A percentile compares a stretch with the other conserved stretches of the same genome.
Evolutionary conservation across 2,329 filamentous ascomycete genomes (phyloP).

Genomic region (Tricladium varicosporioides): DNA sequence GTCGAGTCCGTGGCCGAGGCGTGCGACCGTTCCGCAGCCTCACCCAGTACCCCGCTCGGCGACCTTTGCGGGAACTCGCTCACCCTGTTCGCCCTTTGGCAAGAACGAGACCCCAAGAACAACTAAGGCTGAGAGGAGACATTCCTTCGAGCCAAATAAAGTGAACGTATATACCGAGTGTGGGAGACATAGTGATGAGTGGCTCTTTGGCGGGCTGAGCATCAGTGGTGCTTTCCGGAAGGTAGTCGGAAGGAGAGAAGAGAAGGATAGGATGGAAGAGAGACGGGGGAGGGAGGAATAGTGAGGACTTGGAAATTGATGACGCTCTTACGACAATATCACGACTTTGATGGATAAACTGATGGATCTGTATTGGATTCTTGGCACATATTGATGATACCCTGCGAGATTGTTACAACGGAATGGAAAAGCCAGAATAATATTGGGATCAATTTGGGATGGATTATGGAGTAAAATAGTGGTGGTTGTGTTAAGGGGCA

Average conservation of each 20-base stretch:
- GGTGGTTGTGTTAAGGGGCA: too few species aligned
- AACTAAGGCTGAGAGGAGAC: constrained; percentile 5
- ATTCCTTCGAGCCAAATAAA: constrained; percentile 14
- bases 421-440: neutral
- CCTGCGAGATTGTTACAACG: neutral
- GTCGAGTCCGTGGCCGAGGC: neutral
- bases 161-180: constrained; percentile 25
- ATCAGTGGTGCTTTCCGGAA: constrained; percentile 19
- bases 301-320: neutral
- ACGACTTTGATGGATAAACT: neutral
- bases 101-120: constrained; percentile 1
- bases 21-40: too few species aligned
- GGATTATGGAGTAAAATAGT: too few species aligned
- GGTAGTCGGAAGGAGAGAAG: neutral
- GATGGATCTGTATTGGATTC: neutral
- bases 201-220: constrained; percentile 24
- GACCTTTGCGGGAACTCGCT: neutral
- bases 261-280: neutral
- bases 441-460: too few species aligned
- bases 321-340: neutral
- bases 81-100: neutral
- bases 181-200: constrained; percentile 28
- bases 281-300: neutral
- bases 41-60: too few species aligned
- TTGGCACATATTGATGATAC: neutral